Evolutionary conservation across 345 rosid species (phyloP).

Genomic region (Excoecaria cochinchinensis): DNA sequence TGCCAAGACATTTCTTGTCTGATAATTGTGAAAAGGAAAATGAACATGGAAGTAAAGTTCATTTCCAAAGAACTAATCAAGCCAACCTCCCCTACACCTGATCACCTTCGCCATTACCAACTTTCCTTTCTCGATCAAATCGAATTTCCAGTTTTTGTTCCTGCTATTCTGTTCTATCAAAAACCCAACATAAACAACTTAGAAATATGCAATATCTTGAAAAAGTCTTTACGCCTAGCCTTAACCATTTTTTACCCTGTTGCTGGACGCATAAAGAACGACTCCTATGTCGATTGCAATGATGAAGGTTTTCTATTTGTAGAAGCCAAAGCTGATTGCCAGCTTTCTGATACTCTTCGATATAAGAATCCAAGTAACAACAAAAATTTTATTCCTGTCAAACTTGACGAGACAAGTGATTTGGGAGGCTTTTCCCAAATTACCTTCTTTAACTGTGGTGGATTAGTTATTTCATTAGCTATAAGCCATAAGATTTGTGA

Average conservation of each 20-base stretch:
- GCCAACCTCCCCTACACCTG: constrained; percentile 28
- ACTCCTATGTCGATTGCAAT: neutral
- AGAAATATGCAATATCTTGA: constrained; percentile 10
- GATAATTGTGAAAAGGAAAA: neutral
- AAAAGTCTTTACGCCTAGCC: constrained; percentile 34
- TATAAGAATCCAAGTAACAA: constrained; percentile 6
- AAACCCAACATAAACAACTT: neutral
- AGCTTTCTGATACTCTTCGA: neutral
- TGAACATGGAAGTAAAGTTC: constrained; percentile 17
- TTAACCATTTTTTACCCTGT: neutral
- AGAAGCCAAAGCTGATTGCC: neutral
- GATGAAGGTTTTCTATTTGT: neutral
- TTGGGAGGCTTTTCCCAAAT: neutral
- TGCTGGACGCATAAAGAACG: neutral
- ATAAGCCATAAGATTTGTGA: constrained; percentile 24
- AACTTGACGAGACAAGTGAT: neutral
- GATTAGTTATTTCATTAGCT: neutral
- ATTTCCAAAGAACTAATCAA: constrained; percentile 35
- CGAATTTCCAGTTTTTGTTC: constrained; percentile 9
- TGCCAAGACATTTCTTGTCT: too few relatives aligned
- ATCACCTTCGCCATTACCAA: constrained; percentile 20
- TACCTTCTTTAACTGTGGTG: too few relatives aligned
- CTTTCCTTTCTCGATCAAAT: constrained; percentile 36
- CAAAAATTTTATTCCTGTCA: neutral
- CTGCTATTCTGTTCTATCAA: constrained; percentile 8